Conservation (phyloP, 371 early-diverging fungal genomes). For the Basidiobolus heterosporus region DNA sequence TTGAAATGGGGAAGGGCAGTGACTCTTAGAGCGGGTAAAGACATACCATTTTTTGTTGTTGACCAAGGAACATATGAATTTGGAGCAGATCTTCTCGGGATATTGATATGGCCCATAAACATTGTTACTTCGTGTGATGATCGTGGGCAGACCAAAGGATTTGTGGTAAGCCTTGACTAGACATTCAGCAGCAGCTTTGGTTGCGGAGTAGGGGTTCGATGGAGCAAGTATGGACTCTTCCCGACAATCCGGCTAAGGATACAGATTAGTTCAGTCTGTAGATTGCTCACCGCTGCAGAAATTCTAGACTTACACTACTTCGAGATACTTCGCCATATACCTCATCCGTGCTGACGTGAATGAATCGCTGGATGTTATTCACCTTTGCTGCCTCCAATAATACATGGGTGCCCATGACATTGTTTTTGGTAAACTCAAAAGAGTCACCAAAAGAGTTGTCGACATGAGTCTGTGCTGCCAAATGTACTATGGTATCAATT, state of each 20-base stretch:
- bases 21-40: not conserved
- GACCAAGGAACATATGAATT: constrained; percentile 62
- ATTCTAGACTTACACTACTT: constrained; percentile 18
- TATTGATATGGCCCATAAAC: constrained; percentile 76
- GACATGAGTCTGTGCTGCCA: constrained; percentile 77
- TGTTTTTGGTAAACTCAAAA: constrained; percentile 68
- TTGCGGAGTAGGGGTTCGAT: constrained; percentile 76
- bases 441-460: constrained; percentile 81
- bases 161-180: constrained; percentile 64
- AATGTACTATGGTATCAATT: constrained; percentile 64
- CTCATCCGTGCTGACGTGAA: constrained; percentile 76
- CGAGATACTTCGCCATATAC: constrained; percentile 67
- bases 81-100: constrained; percentile 78
- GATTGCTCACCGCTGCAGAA: not conserved
- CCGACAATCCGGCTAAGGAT: constrained; percentile 34
- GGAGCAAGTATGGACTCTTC: constrained; percentile 59
- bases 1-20: not conserved
- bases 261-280: not conserved
- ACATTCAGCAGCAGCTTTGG: constrained; percentile 79
- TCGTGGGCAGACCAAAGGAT: constrained; percentile 62
- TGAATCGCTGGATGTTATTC: constrained; percentile 34
- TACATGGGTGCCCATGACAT: constrained; percentile 77
- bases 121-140: constrained; percentile 74
- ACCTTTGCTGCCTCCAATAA: constrained; percentile 62
- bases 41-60: constrained; percentile 34